These are phyloP conservation scores for Globisporangium carolinianum DNA, from an alignment of 352 stramenopile species.

Conservation along the genomic window DNA sequence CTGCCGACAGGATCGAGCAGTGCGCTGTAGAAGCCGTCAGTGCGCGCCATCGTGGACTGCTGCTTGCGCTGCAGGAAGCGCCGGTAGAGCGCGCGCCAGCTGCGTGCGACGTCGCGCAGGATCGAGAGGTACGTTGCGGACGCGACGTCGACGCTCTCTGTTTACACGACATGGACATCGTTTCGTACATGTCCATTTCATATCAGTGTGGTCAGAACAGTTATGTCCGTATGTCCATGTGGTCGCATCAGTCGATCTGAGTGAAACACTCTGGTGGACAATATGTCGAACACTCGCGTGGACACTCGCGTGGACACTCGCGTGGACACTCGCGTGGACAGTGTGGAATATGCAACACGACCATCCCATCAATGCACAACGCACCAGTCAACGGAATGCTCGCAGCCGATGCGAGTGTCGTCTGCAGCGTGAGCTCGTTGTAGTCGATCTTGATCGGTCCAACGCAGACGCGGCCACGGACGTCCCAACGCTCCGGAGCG, in stretches of 20 bases:
- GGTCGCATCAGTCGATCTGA: neutral
- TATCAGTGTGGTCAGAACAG: too few relatives aligned
- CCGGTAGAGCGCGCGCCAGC: slow-evolving; percentile 32
- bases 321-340: too few relatives aligned
- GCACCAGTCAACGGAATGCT: slow-evolving; percentile 3
- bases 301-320: too few relatives aligned
- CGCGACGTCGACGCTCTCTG: slow-evolving; percentile 20
- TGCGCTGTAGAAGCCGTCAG: slow-evolving; percentile 5
- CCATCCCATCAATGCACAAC: neutral
- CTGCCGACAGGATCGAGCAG: slow-evolving; percentile 1
- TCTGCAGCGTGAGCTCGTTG: slow-evolving; percentile 40
- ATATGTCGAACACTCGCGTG: neutral
- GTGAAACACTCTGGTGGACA: neutral
- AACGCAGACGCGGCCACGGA: slow-evolving; percentile 56
- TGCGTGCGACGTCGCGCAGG: slow-evolving; percentile 37
- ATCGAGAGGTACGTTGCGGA: slow-evolving; percentile 41
- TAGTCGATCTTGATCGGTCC: slow-evolving; percentile 54
- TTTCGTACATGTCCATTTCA: neutral
- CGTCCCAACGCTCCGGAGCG: slow-evolving; percentile 23
- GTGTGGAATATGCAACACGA: too few relatives aligned
- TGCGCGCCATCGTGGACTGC: slow-evolving; percentile 3
- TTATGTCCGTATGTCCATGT: too few relatives aligned
- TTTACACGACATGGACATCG: slow-evolving; percentile 1
- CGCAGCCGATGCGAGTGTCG: slow-evolving; percentile 15
- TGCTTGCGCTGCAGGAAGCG: slow-evolving; percentile 26